Evolutionary conservation across 2,329 filamentous ascomycete genomes (phyloP).

Genomic region (Hypoxylon sp.): DNA sequence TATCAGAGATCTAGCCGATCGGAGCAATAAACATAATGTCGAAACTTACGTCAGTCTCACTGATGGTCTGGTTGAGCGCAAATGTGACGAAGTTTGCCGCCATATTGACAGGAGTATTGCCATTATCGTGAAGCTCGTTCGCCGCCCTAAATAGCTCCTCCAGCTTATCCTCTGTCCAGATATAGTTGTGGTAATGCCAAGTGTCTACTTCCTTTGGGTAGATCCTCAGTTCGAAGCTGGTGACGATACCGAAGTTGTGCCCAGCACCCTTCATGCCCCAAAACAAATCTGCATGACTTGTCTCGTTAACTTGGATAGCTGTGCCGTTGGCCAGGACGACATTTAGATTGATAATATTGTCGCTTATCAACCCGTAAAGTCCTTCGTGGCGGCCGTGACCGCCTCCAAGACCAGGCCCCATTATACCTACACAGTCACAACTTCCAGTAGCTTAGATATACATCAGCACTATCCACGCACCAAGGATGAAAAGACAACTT

Average conservation of each 20-base stretch:
- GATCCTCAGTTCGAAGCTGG: conserved; percentile 36
- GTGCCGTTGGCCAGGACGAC: conserved; percentile 45
- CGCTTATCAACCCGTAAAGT: conserved; percentile 47
- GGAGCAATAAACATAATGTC: too few relatives aligned
- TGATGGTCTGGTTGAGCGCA: too few relatives aligned
- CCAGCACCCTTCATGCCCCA: conserved; percentile 37
- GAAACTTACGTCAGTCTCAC: too few relatives aligned
- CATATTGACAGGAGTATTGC: too few relatives aligned
- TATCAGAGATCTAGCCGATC: too few relatives aligned
- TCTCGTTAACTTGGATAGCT: conserved; percentile 23
- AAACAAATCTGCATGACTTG: conserved; percentile 29
- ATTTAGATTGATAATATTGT: conserved; percentile 39
- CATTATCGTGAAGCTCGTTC: too few relatives aligned
- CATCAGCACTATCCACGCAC: too few relatives aligned
- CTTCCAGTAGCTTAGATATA: conserved; percentile 45
- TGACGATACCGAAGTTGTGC: conserved; percentile 37
- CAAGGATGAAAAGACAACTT: too few relatives aligned
- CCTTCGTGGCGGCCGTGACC: conserved; percentile 49
- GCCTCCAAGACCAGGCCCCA: conserved; percentile 48
- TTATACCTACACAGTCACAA: conserved; percentile 47
- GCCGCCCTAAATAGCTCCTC: too few relatives aligned
- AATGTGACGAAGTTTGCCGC: too few relatives aligned
- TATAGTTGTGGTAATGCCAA: too few relatives aligned
- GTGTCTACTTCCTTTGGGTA: not conserved
- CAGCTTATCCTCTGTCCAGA: too few relatives aligned